Evolutionary conservation across 2,329 filamentous ascomycete species (phyloP), one percentile per base, ranked within the genome.

Genomic region (Calonectria pseudoturangicola): DNA sequence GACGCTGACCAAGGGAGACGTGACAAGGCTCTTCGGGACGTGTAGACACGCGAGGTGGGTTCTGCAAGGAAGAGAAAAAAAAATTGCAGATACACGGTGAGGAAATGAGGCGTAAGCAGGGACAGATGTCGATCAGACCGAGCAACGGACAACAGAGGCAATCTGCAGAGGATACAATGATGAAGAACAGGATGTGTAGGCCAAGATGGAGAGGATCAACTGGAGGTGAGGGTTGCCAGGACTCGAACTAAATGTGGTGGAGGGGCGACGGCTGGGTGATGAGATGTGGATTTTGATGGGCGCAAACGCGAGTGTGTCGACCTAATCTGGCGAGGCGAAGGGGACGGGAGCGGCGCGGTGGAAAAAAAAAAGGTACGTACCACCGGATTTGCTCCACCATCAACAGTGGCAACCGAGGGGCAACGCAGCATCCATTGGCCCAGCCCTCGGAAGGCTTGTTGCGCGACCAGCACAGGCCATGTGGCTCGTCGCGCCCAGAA

Each of bases 321-420:
- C 67, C 71, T 70, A 68, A 70, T 70, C 67, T 70, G 66, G 71
- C 65, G 71, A 75, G 72, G 51, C 66, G 67, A 68, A 71, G 48
- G 28, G 67, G 78, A 74, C 69, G 71, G 68, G 70, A 71, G 71
- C 67, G 66, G 72, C 73, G 67, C 70, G 72, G 68, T 56, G 21
- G 63, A 36, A 66, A 70, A 66, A 66, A 58, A 67, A 63, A 66
- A 65, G 73, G 73, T 76, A 77, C 76, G 77, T 78, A 77, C 74
- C 73, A 60, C 50, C 62, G 71, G 43, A 67, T 67, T 74, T 71
- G 62, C 71, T 73, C 73, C 76, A 74, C 78, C 64, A 74, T 89
- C 86, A 90, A 90, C 87, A 90, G 76, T 83, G 81, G 86, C 88
- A 90, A 91, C 89, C 80, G 83, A 88, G 77, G 83, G 78, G 89